A percentile compares a stretch with the other conserved stretches of the same genome.
Conservation (phyloP, 768 basidiomycete genomes). For the Suillus fuscotomentosus region DNA sequence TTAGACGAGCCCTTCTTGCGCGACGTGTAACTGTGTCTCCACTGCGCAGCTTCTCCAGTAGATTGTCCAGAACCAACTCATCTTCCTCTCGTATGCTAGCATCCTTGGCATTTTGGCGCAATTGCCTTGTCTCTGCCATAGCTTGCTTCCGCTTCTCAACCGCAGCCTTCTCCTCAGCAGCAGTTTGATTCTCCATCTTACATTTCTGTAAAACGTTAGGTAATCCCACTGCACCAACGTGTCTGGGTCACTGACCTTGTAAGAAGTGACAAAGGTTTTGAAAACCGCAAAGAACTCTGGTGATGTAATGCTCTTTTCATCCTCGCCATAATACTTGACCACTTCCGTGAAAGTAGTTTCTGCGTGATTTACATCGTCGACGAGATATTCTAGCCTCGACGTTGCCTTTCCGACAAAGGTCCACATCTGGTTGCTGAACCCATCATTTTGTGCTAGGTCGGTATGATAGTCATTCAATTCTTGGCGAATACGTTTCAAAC, state of each 20-base stretch:
- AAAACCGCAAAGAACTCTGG: slow-evolving; percentile 96
- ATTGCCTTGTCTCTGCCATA: slow-evolving; percentile 60
- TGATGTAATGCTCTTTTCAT: slow-evolving; percentile 81
- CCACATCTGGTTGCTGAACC: slow-evolving; percentile 92
- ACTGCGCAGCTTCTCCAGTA: slow-evolving; percentile 69
- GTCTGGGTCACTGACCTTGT: slow-evolving; percentile 53
- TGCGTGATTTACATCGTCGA: slow-evolving; percentile 85
- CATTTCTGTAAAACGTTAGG: slow-evolving; percentile 65
- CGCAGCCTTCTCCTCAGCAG: slow-evolving; percentile 68
- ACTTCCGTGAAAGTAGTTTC: slow-evolving; percentile 83
- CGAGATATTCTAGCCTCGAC: slow-evolving; percentile 74
- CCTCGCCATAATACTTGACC: slow-evolving; percentile 90
- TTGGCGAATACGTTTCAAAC: slow-evolving; percentile 74
- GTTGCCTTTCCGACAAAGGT: slow-evolving; percentile 77
- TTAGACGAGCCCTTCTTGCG: slow-evolving; percentile 48
- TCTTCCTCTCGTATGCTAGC: slow-evolving; percentile 51
- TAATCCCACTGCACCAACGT: slow-evolving; percentile 4
- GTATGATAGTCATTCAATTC: slow-evolving; percentile 81
- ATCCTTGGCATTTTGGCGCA: slow-evolving; percentile 49
- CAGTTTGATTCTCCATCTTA: slow-evolving; percentile 72
- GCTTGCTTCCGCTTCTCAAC: slow-evolving; percentile 68
- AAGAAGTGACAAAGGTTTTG: slow-evolving; percentile 95
- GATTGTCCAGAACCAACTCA: slow-evolving; percentile 57
- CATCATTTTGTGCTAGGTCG: slow-evolving; percentile 67
- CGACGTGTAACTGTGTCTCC: slow-evolving; percentile 65